Base-by-base conservation (phyloP, 2,329 filamentous ascomycete species). In the Aspergillus udagawae region DNA sequence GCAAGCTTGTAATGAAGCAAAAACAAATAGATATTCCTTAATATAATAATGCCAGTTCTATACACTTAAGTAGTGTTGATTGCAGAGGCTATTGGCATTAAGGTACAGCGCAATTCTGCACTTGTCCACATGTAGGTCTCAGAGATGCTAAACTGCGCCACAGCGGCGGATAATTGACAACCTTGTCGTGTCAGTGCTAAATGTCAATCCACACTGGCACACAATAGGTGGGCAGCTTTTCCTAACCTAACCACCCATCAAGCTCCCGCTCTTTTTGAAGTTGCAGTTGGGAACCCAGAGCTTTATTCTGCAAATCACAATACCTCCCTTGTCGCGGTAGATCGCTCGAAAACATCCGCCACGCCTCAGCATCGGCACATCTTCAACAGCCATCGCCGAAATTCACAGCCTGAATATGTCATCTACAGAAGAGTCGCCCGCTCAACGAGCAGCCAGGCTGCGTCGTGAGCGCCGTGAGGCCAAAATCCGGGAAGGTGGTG, bases 381-480 rank as follows among this genome's bases (percentile, higher is more conserved):
- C 12, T 49, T 50, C 53, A 41, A 10, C 38, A 54, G 27, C 45
- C n/a, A 32, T 17, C 23, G 20, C 49, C 41, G 35, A 38, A 6
- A 7, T 38, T 17, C 51, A 49, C 38, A 28, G 44, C 38, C 28
- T 45, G 35, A 60, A 38, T 25, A 75, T 76, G 73, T 72, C 72
- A 17, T 66, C 68, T 3, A 45, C 67, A 27, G 76, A 77, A 55
- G 78, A 80, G 66, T 78, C 78, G 1, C 76, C 77, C 17, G 75
- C 76, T 20, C 78, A 80, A 59, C 69, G 70, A 61, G 79, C 83
- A 64, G 84, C 85, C 51, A 82, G 85, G 49, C 75, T 85, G 55
- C 82, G 85, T 45, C 82, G 85, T 59, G 85, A 88, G 69, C 83
- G 84, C 59, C 80, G 84, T 20, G 81, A 85, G 65, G 84, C 84